Percentiles rank a stretch among this genome's conserved stretches.
Evolutionary conservation across 1,284 basidiomycete species (phyloP).

Genomic region (Sutorius eximius): DNA sequence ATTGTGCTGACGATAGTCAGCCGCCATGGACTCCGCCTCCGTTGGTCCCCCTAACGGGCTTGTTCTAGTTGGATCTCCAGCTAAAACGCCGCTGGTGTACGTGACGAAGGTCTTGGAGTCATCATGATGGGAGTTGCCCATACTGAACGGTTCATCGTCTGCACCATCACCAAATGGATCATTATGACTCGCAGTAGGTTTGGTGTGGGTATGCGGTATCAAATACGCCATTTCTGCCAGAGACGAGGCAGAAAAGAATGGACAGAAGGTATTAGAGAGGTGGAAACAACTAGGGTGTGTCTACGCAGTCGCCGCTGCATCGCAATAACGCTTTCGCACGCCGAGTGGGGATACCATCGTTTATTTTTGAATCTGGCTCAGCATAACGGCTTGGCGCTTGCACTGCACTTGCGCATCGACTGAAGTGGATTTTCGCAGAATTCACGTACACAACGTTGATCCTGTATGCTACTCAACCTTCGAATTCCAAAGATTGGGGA

Average conservation of each 20-base stretch:
- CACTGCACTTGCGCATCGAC: not conserved
- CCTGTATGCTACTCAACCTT: not conserved
- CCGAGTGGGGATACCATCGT: constrained; percentile 5
- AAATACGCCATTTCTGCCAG: constrained; percentile 29
- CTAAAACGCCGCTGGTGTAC: constrained; percentile 21
- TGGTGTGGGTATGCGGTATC: constrained; percentile 7
- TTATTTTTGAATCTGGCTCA: no score
- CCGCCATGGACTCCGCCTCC: constrained; percentile 28
- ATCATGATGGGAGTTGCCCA: constrained; percentile 12
- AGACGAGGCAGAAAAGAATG: constrained; percentile 12
- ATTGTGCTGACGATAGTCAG: constrained; percentile 27
- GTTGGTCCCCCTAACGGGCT: constrained; percentile 14
- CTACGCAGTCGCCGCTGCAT: constrained; percentile 1
- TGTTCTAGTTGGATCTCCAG: constrained; percentile 6
- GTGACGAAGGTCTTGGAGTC: constrained; percentile 25
- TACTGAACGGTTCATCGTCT: constrained; percentile 24
- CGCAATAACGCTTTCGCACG: constrained; percentile 19
- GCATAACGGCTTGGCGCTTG: not conserved
- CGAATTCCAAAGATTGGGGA: not conserved
- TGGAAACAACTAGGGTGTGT: not conserved
- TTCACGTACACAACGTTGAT: not conserved
- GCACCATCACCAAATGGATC: constrained; percentile 32
- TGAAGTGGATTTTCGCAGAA: not conserved
- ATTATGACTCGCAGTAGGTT: constrained; percentile 7
- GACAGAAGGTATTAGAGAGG: not conserved